Base-by-base conservation (phyloP, 768 basidiomycete species). In the Mycena indigotica region DNA sequence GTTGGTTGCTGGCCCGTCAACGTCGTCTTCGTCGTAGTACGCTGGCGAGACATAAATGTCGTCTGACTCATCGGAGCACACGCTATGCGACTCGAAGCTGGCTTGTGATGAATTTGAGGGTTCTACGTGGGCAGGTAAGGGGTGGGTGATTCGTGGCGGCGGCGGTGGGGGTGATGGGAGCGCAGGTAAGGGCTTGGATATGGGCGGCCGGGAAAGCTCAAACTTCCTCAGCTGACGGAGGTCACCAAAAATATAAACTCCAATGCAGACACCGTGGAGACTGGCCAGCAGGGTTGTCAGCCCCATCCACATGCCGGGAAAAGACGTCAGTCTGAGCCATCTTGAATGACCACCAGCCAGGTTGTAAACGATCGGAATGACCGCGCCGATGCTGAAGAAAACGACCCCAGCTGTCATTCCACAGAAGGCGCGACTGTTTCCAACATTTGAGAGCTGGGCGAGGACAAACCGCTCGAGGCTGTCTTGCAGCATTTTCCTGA, bases 211-310 rank as follows among this genome's bases (percentile, higher is more conserved):
- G 3, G 83, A 70, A n/a, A 92, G 83, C 68, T 91, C 90, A 65
- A 91, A 91, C 61, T 84, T 86, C 63, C 87, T 84, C 19, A 92
- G 77, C 65, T 92, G 90, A 6, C 90, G 77, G 19, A 91, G 75
- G 70, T 92, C 90, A 6, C 90, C 90, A 64, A 91, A 90, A 28
- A 91, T 67, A 67, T 91, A 92, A 4, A 92, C 82, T 67, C 88
- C 89, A 54, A 91, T 67, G 67, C 90, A 92, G 12, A 91, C 84
- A 3, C 89, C 89, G 58, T 89, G 80, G 30, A 90, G 62, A 50
- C 87, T 86, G 3, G 84, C 78, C 3, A 90, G 58, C 16, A 89
- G 63, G 16, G 89, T 70, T 2, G 82, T 82, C 19, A 90, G 65
- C 19, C 89, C 89, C 6, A 89, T 65, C 86, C 87, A 91, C 50